Percentiles rank a stretch among this genome's conserved stretches.
These are phyloP conservation scores for Apiotrichum sp. DNA, from an alignment of 1,284 basidiomycete species.

Conservation along the genomic window DNA sequence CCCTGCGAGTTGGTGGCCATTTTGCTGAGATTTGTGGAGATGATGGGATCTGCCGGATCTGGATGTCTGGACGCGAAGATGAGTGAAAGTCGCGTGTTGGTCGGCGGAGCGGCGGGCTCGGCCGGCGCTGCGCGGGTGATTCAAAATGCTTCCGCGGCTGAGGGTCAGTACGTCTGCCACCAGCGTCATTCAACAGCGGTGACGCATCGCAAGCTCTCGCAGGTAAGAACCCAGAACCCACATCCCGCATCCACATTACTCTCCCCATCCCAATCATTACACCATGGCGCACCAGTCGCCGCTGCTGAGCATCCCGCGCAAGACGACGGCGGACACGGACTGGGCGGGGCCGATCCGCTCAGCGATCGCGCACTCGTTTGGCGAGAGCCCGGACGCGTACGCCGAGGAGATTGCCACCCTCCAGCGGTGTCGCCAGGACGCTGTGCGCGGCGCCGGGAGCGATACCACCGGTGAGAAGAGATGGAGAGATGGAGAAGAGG, in stretches of 20 bases:
- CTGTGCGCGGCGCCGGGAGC: constrained; percentile 87
- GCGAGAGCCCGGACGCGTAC: constrained; percentile 85
- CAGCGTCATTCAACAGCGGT: background rate
- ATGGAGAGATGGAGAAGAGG: no score
- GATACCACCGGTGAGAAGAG: constrained; percentile 69
- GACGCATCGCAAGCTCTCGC: background rate
- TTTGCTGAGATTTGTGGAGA: background rate
- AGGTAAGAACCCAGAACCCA: no score
- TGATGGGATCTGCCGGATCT: no score
- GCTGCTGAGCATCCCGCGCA: constrained; percentile 51
- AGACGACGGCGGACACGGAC: constrained; percentile 62
- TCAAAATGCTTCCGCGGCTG: no score
- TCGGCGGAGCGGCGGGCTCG: no score
- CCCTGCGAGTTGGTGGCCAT: constrained; percentile 26
- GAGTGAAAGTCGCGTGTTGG: no score
- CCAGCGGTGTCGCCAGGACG: constrained; percentile 88
- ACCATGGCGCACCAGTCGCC: constrained; percentile 47
- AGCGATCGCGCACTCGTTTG: constrained; percentile 86
- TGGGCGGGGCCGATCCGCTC: constrained; percentile 81
- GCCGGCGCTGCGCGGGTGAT: no score
- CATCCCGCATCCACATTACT: background rate
- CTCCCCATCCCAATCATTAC: background rate
- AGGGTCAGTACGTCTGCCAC: no score
- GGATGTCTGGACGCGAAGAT: no score
- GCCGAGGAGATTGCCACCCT: constrained; percentile 73